These are phyloP conservation scores for Coelastrella sp. DNA, from an alignment of 139 green algal genomes.

Conservation along the genomic window DNA sequence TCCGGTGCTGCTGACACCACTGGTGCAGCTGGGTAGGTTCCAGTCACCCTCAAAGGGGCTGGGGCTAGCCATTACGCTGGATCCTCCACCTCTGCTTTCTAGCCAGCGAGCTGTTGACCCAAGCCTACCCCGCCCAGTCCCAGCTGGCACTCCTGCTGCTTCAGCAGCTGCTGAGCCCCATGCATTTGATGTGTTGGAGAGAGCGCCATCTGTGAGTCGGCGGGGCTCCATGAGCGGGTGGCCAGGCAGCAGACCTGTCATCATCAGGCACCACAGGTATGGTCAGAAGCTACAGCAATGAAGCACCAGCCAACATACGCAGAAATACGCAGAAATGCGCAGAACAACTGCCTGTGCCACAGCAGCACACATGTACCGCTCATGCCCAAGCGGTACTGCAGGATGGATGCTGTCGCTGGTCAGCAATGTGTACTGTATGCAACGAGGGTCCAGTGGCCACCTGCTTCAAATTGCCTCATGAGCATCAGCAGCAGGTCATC, in stretches of 20 bases:
- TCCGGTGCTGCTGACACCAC: constrained; percentile 4
- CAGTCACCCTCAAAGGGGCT: not conserved
- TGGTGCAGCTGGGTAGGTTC: constrained; percentile 4
- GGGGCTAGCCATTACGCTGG: not conserved
- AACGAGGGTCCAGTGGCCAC: not conserved
- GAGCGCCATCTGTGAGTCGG: constrained; percentile 34
- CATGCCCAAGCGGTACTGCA: too few species aligned
- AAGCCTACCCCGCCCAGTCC: not conserved
- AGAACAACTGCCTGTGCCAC: not conserved
- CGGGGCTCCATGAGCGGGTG: constrained; percentile 43
- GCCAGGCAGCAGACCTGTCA: constrained; percentile 21
- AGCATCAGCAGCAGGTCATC: constrained; percentile 42
- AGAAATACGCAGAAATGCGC: too few species aligned
- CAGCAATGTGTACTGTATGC: too few species aligned
- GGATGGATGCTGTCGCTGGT: not conserved
- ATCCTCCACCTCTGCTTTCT: not conserved
- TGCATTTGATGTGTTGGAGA: constrained; percentile 44
- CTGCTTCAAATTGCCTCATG: constrained; percentile 37
- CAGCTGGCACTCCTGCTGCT: constrained; percentile 1
- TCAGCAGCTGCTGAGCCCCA: constrained; percentile 41
- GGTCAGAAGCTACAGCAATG: not conserved
- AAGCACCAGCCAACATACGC: not conserved
- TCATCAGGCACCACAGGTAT: not conserved
- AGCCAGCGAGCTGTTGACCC: not conserved
- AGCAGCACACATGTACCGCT: not conserved